Base-by-base conservation (phyloP, 2,329 filamentous ascomycete species). In the Juglanconis oblonga region DNA sequence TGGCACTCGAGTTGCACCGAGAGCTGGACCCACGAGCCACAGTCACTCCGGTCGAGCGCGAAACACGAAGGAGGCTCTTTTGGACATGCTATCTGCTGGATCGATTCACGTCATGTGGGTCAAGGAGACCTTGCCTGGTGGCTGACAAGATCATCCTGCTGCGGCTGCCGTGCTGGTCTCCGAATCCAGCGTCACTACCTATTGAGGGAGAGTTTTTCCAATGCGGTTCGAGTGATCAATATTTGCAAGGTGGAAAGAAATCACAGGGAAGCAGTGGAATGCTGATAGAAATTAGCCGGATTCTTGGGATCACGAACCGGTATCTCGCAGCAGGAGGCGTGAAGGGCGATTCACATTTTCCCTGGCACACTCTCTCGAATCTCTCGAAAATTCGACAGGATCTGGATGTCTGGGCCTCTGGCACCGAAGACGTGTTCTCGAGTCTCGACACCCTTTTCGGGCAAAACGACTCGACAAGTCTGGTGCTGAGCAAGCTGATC, bases 61-160 rank as follows among this genome's bases (percentile, higher is more conserved):
- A 96, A 75, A 87, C 87, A 69, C 83, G 90, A 50, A 81, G 92
- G 57, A 83, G 90, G n/a, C 77, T 96, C 2, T 96, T 96, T 73
- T 96, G 92, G 92, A 88, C 90, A 2, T 94, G 90, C 70, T 96
- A 95, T 67, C 77, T 96, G 32, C 87, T 96, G 73, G 92, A 96
- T 70, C 84, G 90, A n/a, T 95, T 94, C 67, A 82, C 88, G 66
- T 85, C 89, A 1, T 92, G 89, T 65, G 92, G 92, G 14, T 94
- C 91, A 3, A 92, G 90, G 68, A 82, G 92, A 9, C 90, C 91
- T 0, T 91, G 89, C n/a, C 77, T 96, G 7, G 87, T 95, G 31
- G 83, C 85, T 32, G 92, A 96, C 72, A 87, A 90, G 69, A 87
- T 86, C 1, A 89, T 96, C 62, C 76, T 90, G 14, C 77, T 96